These are phyloP conservation scores for Penicillium bovifimosum DNA, from an alignment of 495 filamentous ascomycete species.

Conservation along the genomic window DNA sequence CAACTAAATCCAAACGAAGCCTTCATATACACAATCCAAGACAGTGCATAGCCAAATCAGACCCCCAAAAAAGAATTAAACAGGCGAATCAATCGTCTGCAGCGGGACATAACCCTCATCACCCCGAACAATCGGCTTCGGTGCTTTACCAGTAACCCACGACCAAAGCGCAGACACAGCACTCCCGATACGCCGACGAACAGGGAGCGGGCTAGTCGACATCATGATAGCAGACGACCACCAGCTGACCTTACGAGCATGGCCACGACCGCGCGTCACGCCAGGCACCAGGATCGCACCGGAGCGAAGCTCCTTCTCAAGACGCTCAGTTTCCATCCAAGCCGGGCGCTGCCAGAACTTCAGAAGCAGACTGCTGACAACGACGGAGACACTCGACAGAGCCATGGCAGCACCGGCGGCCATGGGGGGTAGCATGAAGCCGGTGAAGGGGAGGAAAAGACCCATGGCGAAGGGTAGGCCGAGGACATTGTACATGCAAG, in stretches of 20 bases:
- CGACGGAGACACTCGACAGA: conserved; percentile 80
- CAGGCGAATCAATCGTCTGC: conserved; percentile 38
- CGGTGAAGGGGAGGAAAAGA: conserved; percentile 80
- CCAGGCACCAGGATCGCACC: conserved; percentile 12
- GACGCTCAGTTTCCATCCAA: conserved; percentile 78
- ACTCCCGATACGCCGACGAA: conserved; percentile 18
- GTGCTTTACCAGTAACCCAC: conserved; percentile 23
- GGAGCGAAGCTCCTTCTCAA: conserved; percentile 46
- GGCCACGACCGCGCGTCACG: not conserved
- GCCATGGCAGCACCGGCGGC: conserved; percentile 95
- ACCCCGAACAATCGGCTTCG: conserved; percentile 12
- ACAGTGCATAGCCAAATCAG: not conserved
- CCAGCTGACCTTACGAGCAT: conserved; percentile 26
- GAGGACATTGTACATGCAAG: conserved; percentile 85
- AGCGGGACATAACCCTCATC: conserved; percentile 44
- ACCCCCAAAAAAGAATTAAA: conserved; percentile 12
- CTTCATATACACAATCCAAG: not conserved
- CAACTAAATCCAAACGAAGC: not conserved
- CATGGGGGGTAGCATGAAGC: conserved; percentile 86
- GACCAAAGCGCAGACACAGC: conserved; percentile 23
- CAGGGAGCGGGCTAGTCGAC: conserved; percentile 15
- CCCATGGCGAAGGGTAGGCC: conserved; percentile 98
- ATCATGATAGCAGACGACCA: conserved; percentile 26
- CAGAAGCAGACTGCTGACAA: conserved; percentile 73
- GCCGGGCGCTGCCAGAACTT: conserved; percentile 81